Evolutionary conservation across 305 asterid genomes (phyloP).

Genomic region (Solanum aculeatissimum): DNA sequence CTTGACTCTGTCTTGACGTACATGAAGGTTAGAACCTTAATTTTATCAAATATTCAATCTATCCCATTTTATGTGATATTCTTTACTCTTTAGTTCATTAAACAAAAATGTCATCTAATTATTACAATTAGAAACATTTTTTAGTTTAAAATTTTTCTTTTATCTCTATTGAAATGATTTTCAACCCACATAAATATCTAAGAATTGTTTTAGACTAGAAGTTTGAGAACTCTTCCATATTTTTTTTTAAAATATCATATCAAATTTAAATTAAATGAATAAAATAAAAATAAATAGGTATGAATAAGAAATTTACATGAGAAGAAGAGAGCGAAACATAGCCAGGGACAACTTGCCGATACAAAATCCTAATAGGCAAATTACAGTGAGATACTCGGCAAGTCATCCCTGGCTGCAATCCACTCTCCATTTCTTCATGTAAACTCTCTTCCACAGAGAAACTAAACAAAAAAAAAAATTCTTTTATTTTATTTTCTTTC

Average conservation of each 20-base stretch:
- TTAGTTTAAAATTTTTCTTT: too few species aligned
- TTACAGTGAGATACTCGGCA: not conserved
- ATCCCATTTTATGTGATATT: too few species aligned
- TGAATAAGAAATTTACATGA: not conserved
- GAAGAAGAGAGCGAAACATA: constrained; percentile 2
- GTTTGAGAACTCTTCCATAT: accelerated
- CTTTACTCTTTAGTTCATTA: too few species aligned
- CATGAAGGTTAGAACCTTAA: too few species aligned
- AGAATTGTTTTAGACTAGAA: too few species aligned
- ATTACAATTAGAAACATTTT: too few species aligned
- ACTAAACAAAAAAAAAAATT: not conserved
- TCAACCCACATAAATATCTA: too few species aligned
- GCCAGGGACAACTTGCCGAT: not conserved
- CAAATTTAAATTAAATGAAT: not conserved
- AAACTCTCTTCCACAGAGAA: not conserved
- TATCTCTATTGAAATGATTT: too few species aligned
- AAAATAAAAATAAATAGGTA: not conserved
- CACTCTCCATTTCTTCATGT: constrained; percentile 6
- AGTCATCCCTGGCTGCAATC: constrained; percentile 12
- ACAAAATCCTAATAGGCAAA: not conserved
- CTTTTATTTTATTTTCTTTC: not conserved
- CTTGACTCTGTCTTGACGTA: too few species aligned
- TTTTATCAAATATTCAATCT: too few species aligned
- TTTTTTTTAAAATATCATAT: too few species aligned
- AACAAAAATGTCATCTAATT: too few species aligned